Base-by-base conservation (phyloP, 768 basidiomycete species). In the Daedaleopsis nitida region DNA sequence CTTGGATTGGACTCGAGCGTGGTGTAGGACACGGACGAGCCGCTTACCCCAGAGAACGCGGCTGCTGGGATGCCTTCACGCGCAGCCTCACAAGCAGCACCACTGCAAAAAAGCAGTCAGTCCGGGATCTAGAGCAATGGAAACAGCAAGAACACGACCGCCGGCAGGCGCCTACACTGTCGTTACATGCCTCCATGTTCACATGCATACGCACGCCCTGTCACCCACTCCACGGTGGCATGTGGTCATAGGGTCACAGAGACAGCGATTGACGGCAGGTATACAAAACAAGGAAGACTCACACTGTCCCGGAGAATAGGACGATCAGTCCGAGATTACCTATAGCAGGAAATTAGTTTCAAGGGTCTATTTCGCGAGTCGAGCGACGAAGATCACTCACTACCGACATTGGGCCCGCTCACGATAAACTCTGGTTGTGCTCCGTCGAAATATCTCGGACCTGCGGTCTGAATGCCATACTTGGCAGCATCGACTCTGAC, bases 61-160 rank as follows among this genome's bases (percentile, higher is more conserved):
- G 78, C 74, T 1, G 82, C 77, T 2, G 83, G 81, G 39, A 84
- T 74, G 35, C 83, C 83, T 65, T 80, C 75, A 44, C 74, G 65
- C 1, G 81, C 78, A 5, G 82, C 80, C 69, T 81, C 81, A 14
- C 74, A 74, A 0, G 83, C 81, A 1, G 83, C 83, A 6, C 81
- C 81, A 23, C 82, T 84, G 58, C 1, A 11, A n/a, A 5, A n/a
- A 13, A 23, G 48, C 19, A 60, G 59, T 38, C 16, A 32, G 27
- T 32, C 3, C 27, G 7, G 7, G 27, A 32, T 7, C 7, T 7
- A 32, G 27, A 32, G 27, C 27, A 32, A 32, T 32, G 27, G 27
- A 32, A 7, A 32, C 27, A 32, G 27, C 27, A 32, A 7, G 27
- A 7, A 32, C 27, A 32, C 7, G 27, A 32, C 7, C 27, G 27